Base-by-base conservation (phyloP, 163 green algal genomes). In the Volvox carteri region DNA sequence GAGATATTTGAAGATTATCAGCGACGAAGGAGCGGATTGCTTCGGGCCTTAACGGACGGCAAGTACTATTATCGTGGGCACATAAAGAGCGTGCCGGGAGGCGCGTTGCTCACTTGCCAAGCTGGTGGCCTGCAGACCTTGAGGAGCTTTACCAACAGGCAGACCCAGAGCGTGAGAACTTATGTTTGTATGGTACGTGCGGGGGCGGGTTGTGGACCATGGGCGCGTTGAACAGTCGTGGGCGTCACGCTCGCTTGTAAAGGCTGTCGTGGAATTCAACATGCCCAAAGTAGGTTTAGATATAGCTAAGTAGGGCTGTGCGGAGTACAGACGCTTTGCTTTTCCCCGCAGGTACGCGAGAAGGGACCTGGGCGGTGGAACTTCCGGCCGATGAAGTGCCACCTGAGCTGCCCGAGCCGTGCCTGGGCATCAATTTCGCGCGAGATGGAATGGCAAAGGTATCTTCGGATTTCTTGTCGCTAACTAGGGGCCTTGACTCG, bases 391-490 rank as follows among this genome's bases (percentile, higher is more conserved):
- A 99, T 76, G 98, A 99, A 84, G 98, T 99, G 33, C 98, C 98
- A 0, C 97, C 98, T 11, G 98, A 99, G 92, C 93, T 99, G 54
- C 98, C 98, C 12, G 98, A 99, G 91, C 98, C 98, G 8, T 97
- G 96, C 52, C 91, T 99, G 9, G 98, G 98, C 60, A 99, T 99
- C 73, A 99, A 99, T 93, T 99, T 99, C 91, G 98, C 98, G 2
- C 87, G 97, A 0, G 96, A 99, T 85, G 97, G 96, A 65, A 96
- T 96, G 93, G 79, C 89, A 33, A 93, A 93, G 79, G 75, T 76
- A 30, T 23, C 68, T n/a, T 48, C 18, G n/a, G 18, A 23, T 33
- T 19, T 72, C 42, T 73, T 30, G 6, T 85, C n/a, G 33, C 12
- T 8, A 46, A 23, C 52, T 35, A 7, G 50, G 52, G 50, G 76